Evolutionary conservation across 2,329 filamentous ascomycete species (phyloP).

Genomic region (Penicillium psychrosexuale): DNA sequence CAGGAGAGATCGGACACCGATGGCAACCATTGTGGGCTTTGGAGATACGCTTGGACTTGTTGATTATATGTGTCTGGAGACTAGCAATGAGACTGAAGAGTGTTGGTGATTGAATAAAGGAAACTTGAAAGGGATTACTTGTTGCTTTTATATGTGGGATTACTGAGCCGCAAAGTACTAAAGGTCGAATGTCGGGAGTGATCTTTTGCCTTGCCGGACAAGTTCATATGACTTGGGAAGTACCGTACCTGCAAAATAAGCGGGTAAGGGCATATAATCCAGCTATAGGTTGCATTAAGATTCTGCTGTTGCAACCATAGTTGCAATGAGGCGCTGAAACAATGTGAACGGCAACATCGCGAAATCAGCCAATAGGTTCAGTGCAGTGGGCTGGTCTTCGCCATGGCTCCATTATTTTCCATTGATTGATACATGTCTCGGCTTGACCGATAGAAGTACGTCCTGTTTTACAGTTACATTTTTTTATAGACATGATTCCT

Average conservation of each 20-base stretch:
- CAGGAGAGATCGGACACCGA: background rate
- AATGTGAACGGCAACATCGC: background rate
- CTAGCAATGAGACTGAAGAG: background rate
- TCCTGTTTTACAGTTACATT: conserved; percentile 21
- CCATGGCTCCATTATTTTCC: background rate
- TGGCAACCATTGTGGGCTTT: conserved; percentile 1
- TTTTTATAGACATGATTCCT: background rate
- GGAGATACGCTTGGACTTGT: background rate
- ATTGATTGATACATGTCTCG: conserved; percentile 11
- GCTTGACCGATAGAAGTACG: background rate
- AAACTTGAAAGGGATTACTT: background rate
- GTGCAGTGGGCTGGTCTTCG: background rate
- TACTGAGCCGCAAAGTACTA: background rate
- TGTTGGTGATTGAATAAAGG: background rate
- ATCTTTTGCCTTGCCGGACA: background rate
- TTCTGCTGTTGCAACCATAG: conserved; percentile 7
- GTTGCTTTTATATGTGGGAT: background rate
- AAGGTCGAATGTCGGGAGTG: background rate
- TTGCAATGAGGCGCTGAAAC: background rate
- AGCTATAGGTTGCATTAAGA: conserved; percentile 9
- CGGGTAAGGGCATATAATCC: background rate
- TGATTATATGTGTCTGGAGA: background rate
- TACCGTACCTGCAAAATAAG: background rate
- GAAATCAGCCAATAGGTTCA: background rate
- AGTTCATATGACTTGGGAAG: background rate